Conservation (phyloP, 768 basidiomycete species). For the Candolleomyces efflorescens region DNA sequence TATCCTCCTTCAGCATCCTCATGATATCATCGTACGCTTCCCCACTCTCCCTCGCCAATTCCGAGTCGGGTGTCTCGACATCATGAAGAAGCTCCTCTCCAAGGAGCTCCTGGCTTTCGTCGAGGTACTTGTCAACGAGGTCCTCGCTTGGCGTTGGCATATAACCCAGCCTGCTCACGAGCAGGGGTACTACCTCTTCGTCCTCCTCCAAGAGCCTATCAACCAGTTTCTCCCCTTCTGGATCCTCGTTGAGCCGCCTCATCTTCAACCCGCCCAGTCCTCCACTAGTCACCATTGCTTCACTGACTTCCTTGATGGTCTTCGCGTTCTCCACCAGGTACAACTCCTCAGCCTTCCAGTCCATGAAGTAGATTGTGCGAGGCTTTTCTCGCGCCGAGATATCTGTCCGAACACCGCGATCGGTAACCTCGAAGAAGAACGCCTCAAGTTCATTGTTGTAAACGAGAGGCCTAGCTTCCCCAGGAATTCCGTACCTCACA, state of each 20-base stretch:
- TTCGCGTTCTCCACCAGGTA: not conserved
- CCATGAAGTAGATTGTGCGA: conserved; percentile 4
- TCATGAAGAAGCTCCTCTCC: not conserved
- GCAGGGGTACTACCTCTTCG: conserved; percentile 25
- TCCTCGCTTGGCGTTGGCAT: conserved; percentile 19
- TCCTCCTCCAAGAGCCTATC: conserved; percentile 25
- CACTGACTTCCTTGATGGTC: conserved; percentile 1
- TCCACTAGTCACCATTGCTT: not conserved
- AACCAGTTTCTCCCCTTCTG: conserved; percentile 24
- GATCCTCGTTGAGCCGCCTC: conserved; percentile 15
- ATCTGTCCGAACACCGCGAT: not conserved
- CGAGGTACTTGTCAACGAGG: not conserved
- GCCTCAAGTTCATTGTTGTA: conserved; percentile 11
- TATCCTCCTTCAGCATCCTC: not conserved
- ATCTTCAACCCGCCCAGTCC: conserved; percentile 11
- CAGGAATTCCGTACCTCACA: conserved; percentile 14
- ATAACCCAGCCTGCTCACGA: conserved; percentile 25
- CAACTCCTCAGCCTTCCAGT: conserved; percentile 8
- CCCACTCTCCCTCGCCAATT: conserved; percentile 1
- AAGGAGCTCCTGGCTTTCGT: not conserved
- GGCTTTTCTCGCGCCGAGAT: not conserved
- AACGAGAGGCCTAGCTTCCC: conserved; percentile 14
- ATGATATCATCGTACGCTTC: conserved; percentile 2
- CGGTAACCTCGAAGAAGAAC: conserved; percentile 9
- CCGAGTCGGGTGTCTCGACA: not conserved